These are phyloP conservation scores for Ganoderma resinaceum DNA, from an alignment of 1,284 basidiomycete species.

Conservation along the genomic window DNA sequence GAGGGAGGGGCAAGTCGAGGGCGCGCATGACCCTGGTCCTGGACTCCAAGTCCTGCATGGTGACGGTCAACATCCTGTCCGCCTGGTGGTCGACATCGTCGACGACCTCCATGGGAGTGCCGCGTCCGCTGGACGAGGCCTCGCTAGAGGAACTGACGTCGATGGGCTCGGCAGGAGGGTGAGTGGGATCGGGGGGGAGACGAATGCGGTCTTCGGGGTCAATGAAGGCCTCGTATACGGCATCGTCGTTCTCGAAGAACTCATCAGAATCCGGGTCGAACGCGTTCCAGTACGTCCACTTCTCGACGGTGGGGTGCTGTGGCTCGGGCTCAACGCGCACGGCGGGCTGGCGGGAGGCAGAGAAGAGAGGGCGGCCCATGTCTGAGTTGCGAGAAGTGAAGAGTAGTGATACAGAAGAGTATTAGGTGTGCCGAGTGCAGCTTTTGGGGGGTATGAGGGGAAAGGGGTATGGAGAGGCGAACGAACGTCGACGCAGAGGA, in stretches of 20 bases:
- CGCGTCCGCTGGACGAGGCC: constrained; percentile 40
- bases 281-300: constrained; percentile 69
- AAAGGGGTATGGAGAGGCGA: constrained; percentile 25
- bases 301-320: constrained; percentile 51
- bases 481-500: constrained; percentile 21
- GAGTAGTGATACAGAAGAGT: constrained; percentile 34
- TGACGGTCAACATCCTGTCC: constrained; percentile 2
- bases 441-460: constrained; percentile 37
- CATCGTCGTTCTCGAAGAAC: constrained; percentile 64
- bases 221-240: constrained; percentile 73
- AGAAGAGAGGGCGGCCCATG: constrained; percentile 78
- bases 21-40: constrained; percentile 26
- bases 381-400: constrained; percentile 12
- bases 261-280: constrained; percentile 86
- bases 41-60: constrained; percentile 7
- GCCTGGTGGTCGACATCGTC: constrained; percentile 46
- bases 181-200: constrained; percentile 21
- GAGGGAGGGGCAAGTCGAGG: constrained; percentile 36
- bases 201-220: constrained; percentile 43
- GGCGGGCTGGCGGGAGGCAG: constrained; percentile 52
- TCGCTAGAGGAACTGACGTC: constrained; percentile 36
- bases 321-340: constrained; percentile 59
- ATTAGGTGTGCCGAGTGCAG: constrained; percentile 36
- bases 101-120: constrained; percentile 44
- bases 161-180: constrained; percentile 18